These are phyloP conservation scores for Trametes cubensis DNA, from an alignment of 768 basidiomycete genomes.

Conservation along the genomic window DNA sequence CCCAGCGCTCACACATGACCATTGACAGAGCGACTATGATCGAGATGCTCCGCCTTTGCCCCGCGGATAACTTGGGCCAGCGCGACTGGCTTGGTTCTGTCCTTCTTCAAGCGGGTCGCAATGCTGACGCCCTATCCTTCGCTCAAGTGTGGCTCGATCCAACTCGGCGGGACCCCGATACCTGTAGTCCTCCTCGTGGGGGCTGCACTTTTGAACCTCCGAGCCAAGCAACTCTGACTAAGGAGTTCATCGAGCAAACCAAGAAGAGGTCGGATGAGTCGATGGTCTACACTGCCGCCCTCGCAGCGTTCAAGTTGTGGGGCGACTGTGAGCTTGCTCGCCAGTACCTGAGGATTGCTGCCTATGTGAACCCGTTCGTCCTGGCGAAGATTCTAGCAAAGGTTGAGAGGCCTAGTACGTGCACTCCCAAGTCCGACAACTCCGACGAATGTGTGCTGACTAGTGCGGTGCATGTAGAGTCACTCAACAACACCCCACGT, in stretches of 20 bases:
- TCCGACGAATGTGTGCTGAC: neutral
- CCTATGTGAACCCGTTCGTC: slow-evolving; percentile 38
- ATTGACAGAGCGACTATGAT: slow-evolving; percentile 38
- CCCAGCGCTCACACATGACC: neutral
- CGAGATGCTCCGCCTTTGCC: slow-evolving; percentile 48
- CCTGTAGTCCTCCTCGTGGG: slow-evolving; percentile 22
- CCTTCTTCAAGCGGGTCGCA: slow-evolving; percentile 39
- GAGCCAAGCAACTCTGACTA: slow-evolving; percentile 21
- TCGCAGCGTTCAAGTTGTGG: slow-evolving; percentile 45
- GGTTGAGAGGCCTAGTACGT: slow-evolving; percentile 42
- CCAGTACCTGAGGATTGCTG: slow-evolving; percentile 44
- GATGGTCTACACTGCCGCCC: slow-evolving; percentile 42
- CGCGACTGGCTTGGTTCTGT: slow-evolving; percentile 43
- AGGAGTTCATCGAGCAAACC: slow-evolving; percentile 20
- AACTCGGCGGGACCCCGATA: neutral
- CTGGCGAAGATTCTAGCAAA: slow-evolving; percentile 44
- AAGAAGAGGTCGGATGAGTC: neutral
- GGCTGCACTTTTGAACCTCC: slow-evolving; percentile 26
- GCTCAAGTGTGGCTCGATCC: slow-evolving; percentile 38
- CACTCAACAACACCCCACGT: slow-evolving; percentile 35
- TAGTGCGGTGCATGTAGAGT: slow-evolving; percentile 25
- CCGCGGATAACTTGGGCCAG: slow-evolving; percentile 44
- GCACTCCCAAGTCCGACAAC: neutral
- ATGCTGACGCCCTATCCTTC: slow-evolving; percentile 45
- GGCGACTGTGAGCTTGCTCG: slow-evolving; percentile 43